These are phyloP conservation scores for Calocybe indica DNA, from an alignment of 768 basidiomycete species.

Conservation along the genomic window DNA sequence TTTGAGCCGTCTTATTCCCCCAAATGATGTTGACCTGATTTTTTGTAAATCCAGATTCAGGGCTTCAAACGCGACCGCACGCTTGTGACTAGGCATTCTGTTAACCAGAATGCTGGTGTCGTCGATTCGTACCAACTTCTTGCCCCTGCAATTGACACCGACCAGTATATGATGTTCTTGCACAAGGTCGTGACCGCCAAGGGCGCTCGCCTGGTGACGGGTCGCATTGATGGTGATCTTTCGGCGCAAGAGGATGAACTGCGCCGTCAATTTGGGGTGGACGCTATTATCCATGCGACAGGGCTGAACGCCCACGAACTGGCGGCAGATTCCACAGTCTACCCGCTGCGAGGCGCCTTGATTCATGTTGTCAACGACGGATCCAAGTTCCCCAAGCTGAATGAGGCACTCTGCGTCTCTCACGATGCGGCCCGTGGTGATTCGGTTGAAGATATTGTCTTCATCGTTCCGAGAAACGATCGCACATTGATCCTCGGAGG, in stretches of 20 bases:
- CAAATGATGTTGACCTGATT: neutral
- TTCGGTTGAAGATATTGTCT: conserved; percentile 24
- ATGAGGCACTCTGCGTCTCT: conserved; percentile 24
- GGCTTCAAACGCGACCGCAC: conserved; percentile 16
- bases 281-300: conserved; percentile 29
- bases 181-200: conserved; percentile 17
- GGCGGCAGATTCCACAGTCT: conserved; percentile 25
- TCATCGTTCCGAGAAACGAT: conserved; percentile 31
- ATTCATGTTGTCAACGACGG: conserved; percentile 30
- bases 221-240: conserved; percentile 23
- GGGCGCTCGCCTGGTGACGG: conserved; percentile 21
- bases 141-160: conserved; percentile 30
- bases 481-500: conserved; percentile 27
- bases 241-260: conserved; percentile 18
- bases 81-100: conserved; percentile 18
- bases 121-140: conserved; percentile 28
- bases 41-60: conserved; percentile 11
- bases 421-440: conserved; percentile 23
- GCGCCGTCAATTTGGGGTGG: conserved; percentile 17
- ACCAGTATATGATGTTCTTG: conserved; percentile 28
- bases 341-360: conserved; percentile 31
- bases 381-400: conserved; percentile 25
- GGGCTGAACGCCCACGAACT: conserved; percentile 25
- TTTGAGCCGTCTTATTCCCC: neutral
- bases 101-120: conserved; percentile 22